These are phyloP conservation scores for Calonectria pseudoturangicola DNA, from an alignment of 2,329 filamentous ascomycete species.

Conservation along the genomic window DNA sequence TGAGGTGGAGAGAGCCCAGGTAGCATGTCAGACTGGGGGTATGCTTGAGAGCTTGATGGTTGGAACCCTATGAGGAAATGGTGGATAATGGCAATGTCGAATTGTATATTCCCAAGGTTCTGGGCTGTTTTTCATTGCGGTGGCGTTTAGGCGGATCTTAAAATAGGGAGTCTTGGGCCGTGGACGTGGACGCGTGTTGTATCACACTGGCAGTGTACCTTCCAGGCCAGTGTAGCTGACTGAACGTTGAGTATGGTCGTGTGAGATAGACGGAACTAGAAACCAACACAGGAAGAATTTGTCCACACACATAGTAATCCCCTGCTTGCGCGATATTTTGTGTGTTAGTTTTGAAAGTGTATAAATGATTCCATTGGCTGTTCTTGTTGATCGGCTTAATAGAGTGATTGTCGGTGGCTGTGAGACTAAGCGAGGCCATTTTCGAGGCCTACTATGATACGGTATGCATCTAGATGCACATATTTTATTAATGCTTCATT, in stretches of 20 bases:
- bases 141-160: slow-evolving; percentile 53
- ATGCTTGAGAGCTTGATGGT: slow-evolving; percentile 85
- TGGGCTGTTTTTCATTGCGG: slow-evolving; percentile 55
- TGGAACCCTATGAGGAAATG: slow-evolving; percentile 51
- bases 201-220: slow-evolving; percentile 40
- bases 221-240: slow-evolving; percentile 10
- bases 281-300: slow-evolving; percentile 33
- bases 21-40: slow-evolving; percentile 86
- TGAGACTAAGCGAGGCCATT: not conserved
- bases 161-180: slow-evolving; percentile 52
- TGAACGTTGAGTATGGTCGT: slow-evolving; percentile 13
- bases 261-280: slow-evolving; percentile 24
- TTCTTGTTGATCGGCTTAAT: not conserved
- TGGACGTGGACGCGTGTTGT: slow-evolving; percentile 48
- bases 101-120: slow-evolving; percentile 49
- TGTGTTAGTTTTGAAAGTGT: not conserved
- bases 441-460: not conserved
- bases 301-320: slow-evolving; percentile 8
- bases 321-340: not conserved
- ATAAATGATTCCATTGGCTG: slow-evolving; percentile 13
- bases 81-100: slow-evolving; percentile 42
- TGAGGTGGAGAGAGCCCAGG: slow-evolving; percentile 89
- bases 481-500: not conserved
- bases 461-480: not conserved
- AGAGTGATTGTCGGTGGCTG: not conserved